Percentiles rank a stretch among this genome's conserved stretches.
Conservation (phyloP, 805 yeast genomes). For the Isabelozyma heimii region DNA sequence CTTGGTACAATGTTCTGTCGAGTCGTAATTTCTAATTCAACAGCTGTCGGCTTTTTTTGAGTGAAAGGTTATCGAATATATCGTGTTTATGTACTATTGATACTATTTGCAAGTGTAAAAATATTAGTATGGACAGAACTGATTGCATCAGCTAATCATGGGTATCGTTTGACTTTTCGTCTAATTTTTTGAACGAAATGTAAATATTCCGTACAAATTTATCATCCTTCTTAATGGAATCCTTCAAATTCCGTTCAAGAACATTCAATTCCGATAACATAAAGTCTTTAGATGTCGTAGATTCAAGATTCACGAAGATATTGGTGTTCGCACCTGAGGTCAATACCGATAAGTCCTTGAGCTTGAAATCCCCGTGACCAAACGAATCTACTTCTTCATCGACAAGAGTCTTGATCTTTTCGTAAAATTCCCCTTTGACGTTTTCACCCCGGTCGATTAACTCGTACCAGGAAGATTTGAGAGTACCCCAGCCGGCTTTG, state of each 20-base stretch:
- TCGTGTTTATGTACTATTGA: no score
- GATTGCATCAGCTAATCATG: no score
- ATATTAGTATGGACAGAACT: no score
- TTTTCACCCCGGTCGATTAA: constrained; percentile 71
- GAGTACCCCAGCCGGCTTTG: constrained; percentile 79
- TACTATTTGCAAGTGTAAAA: no score
- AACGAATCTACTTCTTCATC: constrained; percentile 23
- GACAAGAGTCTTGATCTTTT: constrained; percentile 37
- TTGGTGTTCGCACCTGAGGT: constrained; percentile 60
- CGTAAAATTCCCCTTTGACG: constrained; percentile 48
- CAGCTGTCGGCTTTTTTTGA: no score
- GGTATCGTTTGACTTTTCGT: not conserved
- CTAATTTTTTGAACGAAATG: constrained; percentile 29
- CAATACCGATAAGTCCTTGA: constrained; percentile 46
- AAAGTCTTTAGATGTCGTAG: constrained; percentile 20
- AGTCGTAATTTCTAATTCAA: no score
- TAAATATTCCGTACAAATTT: constrained; percentile 43
- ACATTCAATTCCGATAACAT: constrained; percentile 27
- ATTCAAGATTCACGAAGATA: constrained; percentile 27
- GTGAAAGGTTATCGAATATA: no score
- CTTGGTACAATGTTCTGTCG: no score
- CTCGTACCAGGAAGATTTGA: constrained; percentile 67
- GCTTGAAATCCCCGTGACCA: constrained; percentile 24
- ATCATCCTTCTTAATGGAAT: constrained; percentile 34
- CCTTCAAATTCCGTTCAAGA: constrained; percentile 31